Base-by-base conservation (phyloP, 805 yeast genomes). In the Candida railenensis region DNA sequence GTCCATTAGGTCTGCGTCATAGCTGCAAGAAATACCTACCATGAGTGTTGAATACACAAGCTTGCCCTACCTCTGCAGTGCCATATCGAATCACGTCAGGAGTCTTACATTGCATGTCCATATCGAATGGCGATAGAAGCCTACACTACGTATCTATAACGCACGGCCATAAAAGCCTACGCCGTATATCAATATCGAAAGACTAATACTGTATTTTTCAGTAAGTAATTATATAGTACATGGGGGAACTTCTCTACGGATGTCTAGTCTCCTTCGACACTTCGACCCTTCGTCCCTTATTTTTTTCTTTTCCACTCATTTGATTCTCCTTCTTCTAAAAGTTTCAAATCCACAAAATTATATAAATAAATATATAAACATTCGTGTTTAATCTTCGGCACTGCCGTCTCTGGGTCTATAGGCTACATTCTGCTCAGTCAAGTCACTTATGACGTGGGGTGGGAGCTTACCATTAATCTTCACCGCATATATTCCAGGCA, bases 351-450 rank as follows among this genome's bases (percentile, higher is more conserved):
- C 30, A 25, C 30, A 25, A 7, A 25, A 5, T 7, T 25, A 25
- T 25, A 25, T 11, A 25, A 5, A 25, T 25, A 25, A 7, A 25
- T 11, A 25, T 25, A 5, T 25, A 7, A 5, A 25, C 30, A 25
- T 25, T 25, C 30, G 9, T 25, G 5, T 40, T 53, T 58, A 82
- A 61, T 83, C 88, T 46, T 78, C 80, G 40, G 83, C 91, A 65
- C 86, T 78, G 32, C 99, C 99, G 63, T 94, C 99, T 66, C 99
- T 79, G 33, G 99, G 98, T 51, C 97, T 80, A 66, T 94, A 94
- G 45, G 81, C 81, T 38, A 87, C 78, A n/a, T 88, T 89, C 53
- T 84, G 86, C 14, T 78, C 78, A 36, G 82, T 84, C 59, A 94
- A 71, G 45, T 84, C 87, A 37, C 79, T 82, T 5, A 87, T 78